Base-by-base conservation (phyloP, 805 yeast species). In the Cyberlindnera euphorbiiphila region DNA sequence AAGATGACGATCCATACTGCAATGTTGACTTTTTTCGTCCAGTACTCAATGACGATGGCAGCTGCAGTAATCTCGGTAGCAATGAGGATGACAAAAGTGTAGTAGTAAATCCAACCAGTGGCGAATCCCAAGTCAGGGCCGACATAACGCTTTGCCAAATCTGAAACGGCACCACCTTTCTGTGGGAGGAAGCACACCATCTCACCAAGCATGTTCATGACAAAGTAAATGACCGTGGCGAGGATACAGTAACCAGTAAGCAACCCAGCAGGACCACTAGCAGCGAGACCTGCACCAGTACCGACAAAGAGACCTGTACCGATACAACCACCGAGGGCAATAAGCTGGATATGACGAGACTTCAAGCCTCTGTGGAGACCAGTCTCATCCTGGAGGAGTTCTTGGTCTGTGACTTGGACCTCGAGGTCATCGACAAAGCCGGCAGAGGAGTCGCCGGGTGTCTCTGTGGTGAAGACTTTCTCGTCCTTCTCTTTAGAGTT, bases 241-340 rank as follows among this genome's bases (percentile, higher is more conserved):
- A 84, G 71, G 32, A 79, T 61, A 17, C 76, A 45, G 54, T 82
- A 85, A 10, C 87, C 78, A 18, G 76, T 63, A 25, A 85, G 67
- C 25, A 77, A 47, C 18, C 74, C 75, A 1, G 81, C 85, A n/a
- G 93, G 91, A 19, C 93, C 93, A 56, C 86, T 84, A 22, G 69
- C 65, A 14, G 69, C 48, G 35, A 84, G 61, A 3, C 85, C 72
- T 13, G 70, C 59, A 43, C 86, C 85, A 1, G 88, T 72, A 52
- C 87, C 87, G 24, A 86, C 82, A 44, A 86, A 77, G 36, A 86
- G 66, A 57, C 95, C 95, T 2, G 93, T 81, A 53, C 95, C 95
- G 49, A 86, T 84, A 42, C 81, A 72, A 32, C 91, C 89, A 51
- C 93, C 94, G 41, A 85, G 69, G 32, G 94, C 89, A 62, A 85